Evolutionary conservation across 2,329 filamentous ascomycete genomes (phyloP).

Genomic region (Fusarium papillatum): DNA sequence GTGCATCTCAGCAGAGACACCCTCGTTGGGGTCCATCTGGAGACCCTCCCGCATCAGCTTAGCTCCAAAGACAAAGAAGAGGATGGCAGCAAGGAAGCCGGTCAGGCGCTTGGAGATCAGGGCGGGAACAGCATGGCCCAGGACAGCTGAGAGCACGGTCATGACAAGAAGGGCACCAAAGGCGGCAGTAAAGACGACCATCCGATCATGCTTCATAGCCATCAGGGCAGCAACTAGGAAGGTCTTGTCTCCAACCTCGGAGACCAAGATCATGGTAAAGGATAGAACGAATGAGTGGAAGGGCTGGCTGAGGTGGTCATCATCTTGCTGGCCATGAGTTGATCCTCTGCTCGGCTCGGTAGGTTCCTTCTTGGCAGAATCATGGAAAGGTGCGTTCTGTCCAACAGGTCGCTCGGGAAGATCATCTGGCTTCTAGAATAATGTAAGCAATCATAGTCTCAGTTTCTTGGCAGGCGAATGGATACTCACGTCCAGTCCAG

Average conservation of each 20-base stretch:
- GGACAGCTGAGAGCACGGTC: slow-evolving; percentile 93
- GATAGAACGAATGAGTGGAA: slow-evolving; percentile 93
- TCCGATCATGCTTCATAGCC: slow-evolving; percentile 97
- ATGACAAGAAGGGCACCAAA: slow-evolving; percentile 92
- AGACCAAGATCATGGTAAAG: slow-evolving; percentile 97
- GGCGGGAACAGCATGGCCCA: slow-evolving; percentile 92
- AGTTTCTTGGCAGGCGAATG: not conserved
- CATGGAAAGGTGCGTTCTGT: slow-evolving; percentile 77
- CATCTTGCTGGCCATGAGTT: slow-evolving; percentile 59
- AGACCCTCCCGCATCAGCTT: slow-evolving; percentile 89
- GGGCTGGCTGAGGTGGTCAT: slow-evolving; percentile 79
- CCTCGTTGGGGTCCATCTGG: slow-evolving; percentile 89
- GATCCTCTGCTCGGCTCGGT: slow-evolving; percentile 59
- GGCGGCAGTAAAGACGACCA: slow-evolving; percentile 96
- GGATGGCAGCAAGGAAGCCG: slow-evolving; percentile 83
- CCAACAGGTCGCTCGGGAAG: slow-evolving; percentile 85
- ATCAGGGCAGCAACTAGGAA: slow-evolving; percentile 97
- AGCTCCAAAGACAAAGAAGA: slow-evolving; percentile 92
- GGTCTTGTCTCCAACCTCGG: slow-evolving; percentile 98
- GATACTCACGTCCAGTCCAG: slow-evolving; percentile 52
- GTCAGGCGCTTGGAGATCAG: slow-evolving; percentile 93
- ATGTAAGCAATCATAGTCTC: slow-evolving; percentile 30
- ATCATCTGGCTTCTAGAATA: slow-evolving; percentile 80
- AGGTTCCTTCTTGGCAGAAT: slow-evolving; percentile 75
- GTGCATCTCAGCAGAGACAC: slow-evolving; percentile 96